Base-by-base conservation (phyloP, 169 alveolate genomes). In the Plasmodium coatneyi region DNA sequence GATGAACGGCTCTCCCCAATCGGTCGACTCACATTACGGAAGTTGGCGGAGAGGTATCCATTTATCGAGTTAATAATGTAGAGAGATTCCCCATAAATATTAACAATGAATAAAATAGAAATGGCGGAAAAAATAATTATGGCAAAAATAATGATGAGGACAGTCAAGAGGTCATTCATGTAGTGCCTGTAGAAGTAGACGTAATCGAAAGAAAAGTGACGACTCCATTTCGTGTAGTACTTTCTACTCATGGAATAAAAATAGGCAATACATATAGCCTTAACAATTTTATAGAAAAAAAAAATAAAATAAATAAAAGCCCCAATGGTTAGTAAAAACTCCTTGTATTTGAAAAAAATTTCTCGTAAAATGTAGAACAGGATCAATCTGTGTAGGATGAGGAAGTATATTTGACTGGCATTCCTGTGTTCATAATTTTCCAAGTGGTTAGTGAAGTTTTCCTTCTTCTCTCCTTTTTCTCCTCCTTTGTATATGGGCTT, bases 61-160 rank as follows among this genome's bases (percentile, higher is more conserved):
- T 87, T 87, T 5, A 87, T 3, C 12, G 93, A 76, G 39, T 87
- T 78, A 6, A 87, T 87, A 36, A 87, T 87, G 71, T 54, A 87
- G 16, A 87, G 89, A 3, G 93, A 87, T 36, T 87, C 93, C 16
- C 93, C 89, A 76, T 87, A 87, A 19, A 87, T 52, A 87, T 87
- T 87, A 28, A 95, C 46, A 49, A 95, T 32, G 71, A 83, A 84
- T 66, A 83, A 72, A 43, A 83, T 66, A 2, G 93, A 79, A 19
- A 92, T 79, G 34, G 95, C 83, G 6, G 95, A 54, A 32, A 91
- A 71, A 19, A 92, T 95, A 32, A 95, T 92, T 19, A 92, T 70
- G 71, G 95, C 39, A 25, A 94, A 78, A 7, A 95, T 72, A 1
- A 95, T 83, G 32, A 91, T 93, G 32, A 93, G 34, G 16, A 93